These are phyloP conservation scores for Poteriospumella lacustris DNA, from an alignment of 108 stramenopile genomes.

Conservation along the genomic window DNA sequence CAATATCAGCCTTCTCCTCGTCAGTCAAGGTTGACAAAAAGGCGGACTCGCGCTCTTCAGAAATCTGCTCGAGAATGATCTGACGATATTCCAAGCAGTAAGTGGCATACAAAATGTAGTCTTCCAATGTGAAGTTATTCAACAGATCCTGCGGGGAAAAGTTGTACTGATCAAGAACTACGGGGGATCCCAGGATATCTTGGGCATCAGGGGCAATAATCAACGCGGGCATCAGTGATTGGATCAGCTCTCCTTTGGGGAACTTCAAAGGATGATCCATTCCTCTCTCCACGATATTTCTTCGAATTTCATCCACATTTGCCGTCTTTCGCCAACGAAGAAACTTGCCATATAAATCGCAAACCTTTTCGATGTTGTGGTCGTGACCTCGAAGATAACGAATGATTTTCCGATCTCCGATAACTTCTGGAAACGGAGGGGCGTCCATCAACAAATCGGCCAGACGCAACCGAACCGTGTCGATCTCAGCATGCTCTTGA, in stretches of 20 bases:
- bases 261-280: conserved; percentile 21
- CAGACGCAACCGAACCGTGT: no score
- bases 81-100: conserved; percentile 11
- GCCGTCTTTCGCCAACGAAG: background rate
- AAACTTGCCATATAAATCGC: background rate
- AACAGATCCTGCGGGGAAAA: conserved; percentile 18
- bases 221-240: background rate
- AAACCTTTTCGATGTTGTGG: conserved; percentile 14
- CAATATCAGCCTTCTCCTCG: background rate
- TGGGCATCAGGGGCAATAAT: background rate
- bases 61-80: conserved; percentile 15
- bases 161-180: conserved; percentile 25
- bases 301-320: conserved; percentile 18
- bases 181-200: background rate
- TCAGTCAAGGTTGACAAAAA: background rate
- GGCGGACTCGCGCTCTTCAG: background rate
- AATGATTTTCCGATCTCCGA: conserved; percentile 23
- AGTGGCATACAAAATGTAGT: conserved; percentile 18
- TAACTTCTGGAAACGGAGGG: conserved; percentile 11
- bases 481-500: no score
- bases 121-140: background rate
- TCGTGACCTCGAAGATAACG: conserved; percentile 21
- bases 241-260: conserved; percentile 15
- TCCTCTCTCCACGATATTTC: background rate
- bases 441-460: no score